Base-by-base conservation (phyloP, 139 green algal species). In the Chlorella sp. region DNA sequence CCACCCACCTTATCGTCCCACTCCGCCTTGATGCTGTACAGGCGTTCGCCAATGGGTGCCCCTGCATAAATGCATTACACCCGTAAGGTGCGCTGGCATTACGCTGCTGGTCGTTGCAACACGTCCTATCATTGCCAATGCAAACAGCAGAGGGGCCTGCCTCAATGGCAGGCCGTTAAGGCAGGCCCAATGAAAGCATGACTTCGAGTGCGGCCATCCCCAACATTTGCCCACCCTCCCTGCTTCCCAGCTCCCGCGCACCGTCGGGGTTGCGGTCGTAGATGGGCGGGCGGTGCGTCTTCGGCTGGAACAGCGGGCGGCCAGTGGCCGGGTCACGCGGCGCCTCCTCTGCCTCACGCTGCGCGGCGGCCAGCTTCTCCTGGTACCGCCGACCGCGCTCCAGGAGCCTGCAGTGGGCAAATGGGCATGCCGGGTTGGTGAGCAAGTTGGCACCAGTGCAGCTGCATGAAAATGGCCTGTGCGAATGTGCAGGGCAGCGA, bases 301-400 rank as follows among this genome's bases (percentile, higher is more conserved):
- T 85, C 21, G 95, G 95, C 83, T 92, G 74, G 87, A 94, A 98
- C 38, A 96, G 89, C 38, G 78, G 84, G 32, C 81, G 88, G 57
- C 91, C 90, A 0, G 95, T 96, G 68, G 62, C 80, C 15, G 93
- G 88, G 83, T 98, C 95, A 2, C 94, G 44, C 0, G 85, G 67
- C 13, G 82, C 86, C 39, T 90, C 68, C 20, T 86, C 73, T 38
- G 83, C 88, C 41, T 85, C 79, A 26, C 38, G 36, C 17, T 89
- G 88, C 6, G 83, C 86, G 18, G 85, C 90, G 20, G 90, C 55
- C 80, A 94, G 88, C 87, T 93, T 93, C 67, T 88, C 85, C 78
- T 92, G 70, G 23, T 88, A 88, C 67, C 86, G 82, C 32, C 78
- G 15, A 6, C 71, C 81, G 1, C 82, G 74, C 63, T 82, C 67